These are phyloP conservation scores for Ustulina deusta DNA, from an alignment of 2,329 filamentous ascomycete genomes.

Conservation along the genomic window DNA sequence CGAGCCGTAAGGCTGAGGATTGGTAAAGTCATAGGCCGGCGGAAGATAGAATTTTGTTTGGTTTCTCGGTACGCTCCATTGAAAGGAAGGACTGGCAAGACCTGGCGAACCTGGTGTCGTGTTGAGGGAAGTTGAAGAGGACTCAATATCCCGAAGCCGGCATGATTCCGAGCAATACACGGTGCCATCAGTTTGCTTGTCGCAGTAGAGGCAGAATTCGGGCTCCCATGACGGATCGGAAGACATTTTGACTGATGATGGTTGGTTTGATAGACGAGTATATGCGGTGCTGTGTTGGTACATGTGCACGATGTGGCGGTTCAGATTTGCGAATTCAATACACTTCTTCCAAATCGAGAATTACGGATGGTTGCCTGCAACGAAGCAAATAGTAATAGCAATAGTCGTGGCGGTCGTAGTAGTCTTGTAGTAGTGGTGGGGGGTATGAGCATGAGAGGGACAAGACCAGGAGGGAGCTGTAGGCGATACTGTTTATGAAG, in stretches of 20 bases:
- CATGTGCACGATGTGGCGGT: constrained; percentile 25
- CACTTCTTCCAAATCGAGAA: constrained; percentile 10
- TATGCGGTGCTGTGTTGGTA: constrained; percentile 44
- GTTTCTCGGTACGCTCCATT: constrained; percentile 57
- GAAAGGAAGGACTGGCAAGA: constrained; percentile 62
- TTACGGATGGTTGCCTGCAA: constrained; percentile 12
- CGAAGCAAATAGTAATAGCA: constrained; percentile 12
- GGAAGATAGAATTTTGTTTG: constrained; percentile 73
- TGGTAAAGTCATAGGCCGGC: constrained; percentile 80
- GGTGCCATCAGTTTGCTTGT: constrained; percentile 84
- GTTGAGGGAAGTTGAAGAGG: constrained; percentile 65
- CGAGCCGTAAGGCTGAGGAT: constrained; percentile 68
- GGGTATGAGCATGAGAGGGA: constrained; percentile 35
- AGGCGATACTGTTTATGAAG: constrained; percentile 25
- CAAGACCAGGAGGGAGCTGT: constrained; percentile 26
- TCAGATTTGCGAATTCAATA: constrained; percentile 17
- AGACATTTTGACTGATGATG: constrained; percentile 59
- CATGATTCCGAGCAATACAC: constrained; percentile 95
- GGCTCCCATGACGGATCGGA: constrained; percentile 78
- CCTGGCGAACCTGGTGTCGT: constrained; percentile 70
- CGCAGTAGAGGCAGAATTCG: constrained; percentile 94
- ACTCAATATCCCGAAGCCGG: constrained; percentile 87
- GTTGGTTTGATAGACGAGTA: constrained; percentile 24
- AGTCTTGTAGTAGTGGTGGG: constrained; percentile 31
- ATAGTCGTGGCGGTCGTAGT: not conserved